A percentile compares a stretch with the other conserved stretches of the same genome.
phyloP scores from a whole-genome alignment of 129 eudicot genomes.

The Ambrosia trifida region DNA sequence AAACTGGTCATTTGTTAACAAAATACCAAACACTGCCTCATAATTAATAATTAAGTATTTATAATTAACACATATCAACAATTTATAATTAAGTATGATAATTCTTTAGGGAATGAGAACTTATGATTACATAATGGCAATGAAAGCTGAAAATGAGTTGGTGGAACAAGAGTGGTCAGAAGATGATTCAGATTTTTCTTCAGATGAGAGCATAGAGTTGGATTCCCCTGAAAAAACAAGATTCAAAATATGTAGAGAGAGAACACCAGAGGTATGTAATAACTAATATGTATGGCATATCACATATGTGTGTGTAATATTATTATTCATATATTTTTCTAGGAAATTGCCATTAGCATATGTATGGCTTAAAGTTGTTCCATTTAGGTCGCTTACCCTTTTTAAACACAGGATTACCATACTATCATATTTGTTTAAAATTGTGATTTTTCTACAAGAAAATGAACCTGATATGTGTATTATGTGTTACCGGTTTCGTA shows the following conservation, averaged over 20 bases:
- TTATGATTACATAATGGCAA: conserved; percentile 90
- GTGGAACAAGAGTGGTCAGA: conserved; percentile 47
- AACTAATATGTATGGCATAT: too few relatives aligned
- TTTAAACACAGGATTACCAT: background rate
- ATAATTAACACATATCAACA: background rate
- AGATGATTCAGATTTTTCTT: conserved; percentile 75
- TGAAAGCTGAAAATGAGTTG: conserved; percentile 68
- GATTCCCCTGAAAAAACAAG: conserved; percentile 59
- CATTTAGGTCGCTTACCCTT: background rate
- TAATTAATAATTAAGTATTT: too few relatives aligned
- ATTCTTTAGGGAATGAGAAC: conserved; percentile 81
- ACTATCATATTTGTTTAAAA: background rate
- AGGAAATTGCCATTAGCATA: background rate
- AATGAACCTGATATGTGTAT: too few relatives aligned
- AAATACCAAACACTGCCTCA: background rate
- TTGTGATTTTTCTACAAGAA: too few relatives aligned
- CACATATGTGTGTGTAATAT: background rate
- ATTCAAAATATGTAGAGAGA: conserved; percentile 48
- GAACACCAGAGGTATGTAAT: conserved; percentile 36
- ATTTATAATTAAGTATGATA: background rate
- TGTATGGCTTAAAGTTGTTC: background rate
- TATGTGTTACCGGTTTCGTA: too few relatives aligned
- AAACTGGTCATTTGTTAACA: background rate
- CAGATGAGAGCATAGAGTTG: conserved; percentile 64
- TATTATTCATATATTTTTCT: background rate